phyloP scores from a whole-genome alignment of 768 basidiomycete species.

The Amanita inopinata region DNA sequence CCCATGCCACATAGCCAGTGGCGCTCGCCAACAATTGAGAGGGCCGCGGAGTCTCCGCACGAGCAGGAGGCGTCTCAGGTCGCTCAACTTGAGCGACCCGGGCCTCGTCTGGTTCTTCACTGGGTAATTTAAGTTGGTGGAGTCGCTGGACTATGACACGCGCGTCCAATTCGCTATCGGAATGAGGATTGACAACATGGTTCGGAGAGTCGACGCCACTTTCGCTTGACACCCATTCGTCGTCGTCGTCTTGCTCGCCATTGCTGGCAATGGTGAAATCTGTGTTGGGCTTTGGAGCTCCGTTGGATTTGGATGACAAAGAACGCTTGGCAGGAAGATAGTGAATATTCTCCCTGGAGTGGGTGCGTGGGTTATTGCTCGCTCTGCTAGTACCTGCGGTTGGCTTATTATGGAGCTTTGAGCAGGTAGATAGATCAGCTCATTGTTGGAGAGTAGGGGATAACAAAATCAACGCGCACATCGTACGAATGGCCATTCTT shows the following conservation, averaged over 20 bases:
- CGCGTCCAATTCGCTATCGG: conserved; percentile 25
- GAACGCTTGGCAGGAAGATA: conserved; percentile 17
- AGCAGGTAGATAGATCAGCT: conserved; percentile 13
- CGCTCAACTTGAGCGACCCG: background rate
- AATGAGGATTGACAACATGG: conserved; percentile 23
- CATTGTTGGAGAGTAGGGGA: conserved; percentile 14
- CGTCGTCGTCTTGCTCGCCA: conserved; percentile 42
- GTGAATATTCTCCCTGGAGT: conserved; percentile 24
- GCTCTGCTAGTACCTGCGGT: conserved; percentile 20
- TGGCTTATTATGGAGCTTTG: conserved; percentile 21
- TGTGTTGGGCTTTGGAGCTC: conserved; percentile 27
- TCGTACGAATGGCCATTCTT: conserved; percentile 35
- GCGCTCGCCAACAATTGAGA: background rate
- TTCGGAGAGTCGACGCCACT: conserved; percentile 66
- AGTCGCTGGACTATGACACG: background rate
- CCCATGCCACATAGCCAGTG: no score
- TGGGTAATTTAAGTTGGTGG: conserved; percentile 1
- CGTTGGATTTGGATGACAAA: conserved; percentile 14
- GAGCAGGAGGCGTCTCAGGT: background rate
- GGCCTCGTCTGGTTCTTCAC: background rate
- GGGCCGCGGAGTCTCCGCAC: background rate
- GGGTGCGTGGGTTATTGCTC: conserved; percentile 26
- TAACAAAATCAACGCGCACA: conserved; percentile 26
- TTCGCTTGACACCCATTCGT: conserved; percentile 74
- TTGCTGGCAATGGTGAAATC: conserved; percentile 53